Conservation (phyloP, 371 early-diverging fungal species). For the Aphelidium insulamus region DNA sequence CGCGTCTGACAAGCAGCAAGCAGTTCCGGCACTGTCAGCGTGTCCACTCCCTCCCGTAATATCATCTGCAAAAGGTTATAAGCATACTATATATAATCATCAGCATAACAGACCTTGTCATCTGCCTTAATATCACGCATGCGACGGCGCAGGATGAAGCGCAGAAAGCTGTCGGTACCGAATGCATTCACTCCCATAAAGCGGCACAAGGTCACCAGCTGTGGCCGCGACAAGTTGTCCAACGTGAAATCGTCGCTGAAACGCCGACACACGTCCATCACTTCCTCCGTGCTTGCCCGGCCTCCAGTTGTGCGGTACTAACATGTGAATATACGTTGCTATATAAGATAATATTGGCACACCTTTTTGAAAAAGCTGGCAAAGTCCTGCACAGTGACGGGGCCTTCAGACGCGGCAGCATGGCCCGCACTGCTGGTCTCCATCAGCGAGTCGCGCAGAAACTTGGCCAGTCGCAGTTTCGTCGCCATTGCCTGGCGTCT, state of each 20-base stretch:
- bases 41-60: conserved; percentile 65
- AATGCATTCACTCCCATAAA: conserved; percentile 85
- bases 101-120: conserved; percentile 32
- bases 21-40: conserved; percentile 60
- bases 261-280: conserved; percentile 56
- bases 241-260: conserved; percentile 82
- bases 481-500: conserved; percentile 62
- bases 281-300: conserved; percentile 53
- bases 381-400: conserved; percentile 59
- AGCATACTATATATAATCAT: conserved; percentile 1
- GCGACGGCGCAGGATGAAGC: conserved; percentile 64
- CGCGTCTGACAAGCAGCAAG: conserved; percentile 70
- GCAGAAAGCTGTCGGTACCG: conserved; percentile 81
- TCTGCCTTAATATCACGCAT: conserved; percentile 69
- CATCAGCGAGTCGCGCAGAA: conserved; percentile 82
- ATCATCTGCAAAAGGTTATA: conserved; percentile 28
- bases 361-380: conserved; percentile 58
- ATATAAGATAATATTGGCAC: conserved; percentile 2
- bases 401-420: conserved; percentile 16
- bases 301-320: conserved; percentile 71
- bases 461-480: conserved; percentile 78
- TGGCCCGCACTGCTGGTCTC: conserved; percentile 48
- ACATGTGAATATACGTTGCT: conserved; percentile 8
- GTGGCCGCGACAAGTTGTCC: conserved; percentile 78
- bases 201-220: conserved; percentile 76